Conservation (phyloP, 176 grass and related monocot genomes). For the Hsuehochloa calcarea region DNA sequence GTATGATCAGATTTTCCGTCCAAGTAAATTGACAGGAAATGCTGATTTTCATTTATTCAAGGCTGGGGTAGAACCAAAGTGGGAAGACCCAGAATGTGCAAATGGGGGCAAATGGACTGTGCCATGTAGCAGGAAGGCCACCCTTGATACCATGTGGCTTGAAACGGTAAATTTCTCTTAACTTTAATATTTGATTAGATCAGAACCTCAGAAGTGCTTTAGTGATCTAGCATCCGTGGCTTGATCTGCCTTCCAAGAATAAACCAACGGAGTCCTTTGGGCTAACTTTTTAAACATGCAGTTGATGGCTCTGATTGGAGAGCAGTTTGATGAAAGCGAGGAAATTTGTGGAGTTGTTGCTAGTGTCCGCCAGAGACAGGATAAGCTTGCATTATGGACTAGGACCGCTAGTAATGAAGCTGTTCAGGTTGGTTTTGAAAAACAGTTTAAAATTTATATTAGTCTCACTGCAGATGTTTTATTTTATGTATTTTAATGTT, state of each 20-base stretch:
- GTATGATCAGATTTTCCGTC: constrained; percentile 88
- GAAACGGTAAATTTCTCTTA: constrained; percentile 57
- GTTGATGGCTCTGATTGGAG: constrained; percentile 96
- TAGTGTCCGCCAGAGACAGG: constrained; percentile 81
- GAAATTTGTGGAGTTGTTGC: constrained; percentile 98
- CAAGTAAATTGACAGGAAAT: constrained; percentile 75
- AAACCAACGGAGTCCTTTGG: not conserved
- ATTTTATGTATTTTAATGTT: not conserved
- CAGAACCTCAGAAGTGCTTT: not conserved
- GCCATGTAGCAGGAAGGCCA: constrained; percentile 62
- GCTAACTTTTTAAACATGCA: constrained; percentile 47
- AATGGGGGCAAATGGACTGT: constrained; percentile 98
- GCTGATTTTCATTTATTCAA: constrained; percentile 96
- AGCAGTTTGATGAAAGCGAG: constrained; percentile 92
- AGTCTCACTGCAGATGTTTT: not conserved
- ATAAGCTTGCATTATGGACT: constrained; percentile 96
- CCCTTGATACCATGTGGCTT: constrained; percentile 93
- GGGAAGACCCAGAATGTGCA: constrained; percentile 98
- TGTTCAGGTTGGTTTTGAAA: constrained; percentile 74
- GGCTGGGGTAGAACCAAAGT: constrained; percentile 88
- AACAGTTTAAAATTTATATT: constrained; percentile 8
- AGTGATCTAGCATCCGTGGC: not conserved
- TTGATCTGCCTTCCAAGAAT: not conserved
- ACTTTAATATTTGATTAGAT: not conserved
- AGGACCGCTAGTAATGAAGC: constrained; percentile 95